phyloP scores from a whole-genome alignment of 306 rosid species.

The Cucumis sativus region DNA sequence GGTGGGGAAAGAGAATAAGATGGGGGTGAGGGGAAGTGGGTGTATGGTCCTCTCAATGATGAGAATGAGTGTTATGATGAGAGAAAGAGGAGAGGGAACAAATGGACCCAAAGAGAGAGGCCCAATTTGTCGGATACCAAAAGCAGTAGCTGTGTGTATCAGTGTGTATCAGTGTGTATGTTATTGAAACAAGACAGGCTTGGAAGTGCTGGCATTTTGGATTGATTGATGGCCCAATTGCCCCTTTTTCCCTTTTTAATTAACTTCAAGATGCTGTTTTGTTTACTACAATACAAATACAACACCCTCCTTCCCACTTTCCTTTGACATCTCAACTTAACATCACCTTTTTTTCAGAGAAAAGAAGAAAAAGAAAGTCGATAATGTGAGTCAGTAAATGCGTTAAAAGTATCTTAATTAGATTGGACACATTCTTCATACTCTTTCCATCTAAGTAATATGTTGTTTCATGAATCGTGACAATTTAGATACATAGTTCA shows the following conservation, averaged over 20 bases:
- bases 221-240: conserved; percentile 4
- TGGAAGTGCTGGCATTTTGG: conserved; percentile 1
- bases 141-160: neutral
- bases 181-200: neutral
- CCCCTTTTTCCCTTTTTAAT: neutral
- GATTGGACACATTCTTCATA: too few relatives aligned
- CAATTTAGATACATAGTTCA: too few relatives aligned
- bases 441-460: too few relatives aligned
- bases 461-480: too few relatives aligned
- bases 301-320: neutral
- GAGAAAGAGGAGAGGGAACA: neutral
- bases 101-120: conserved; percentile 1
- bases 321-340: neutral
- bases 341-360: neutral
- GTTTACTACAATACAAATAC: neutral
- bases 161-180: neutral
- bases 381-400: too few relatives aligned
- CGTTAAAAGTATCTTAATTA: too few relatives aligned
- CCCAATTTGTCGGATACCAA: conserved; percentile 3
- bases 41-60: conserved; percentile 10
- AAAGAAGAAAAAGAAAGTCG: too few relatives aligned
- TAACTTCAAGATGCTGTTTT: neutral
- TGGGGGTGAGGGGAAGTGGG: neutral
- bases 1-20: neutral
- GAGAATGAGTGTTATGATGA: neutral